Base-by-base conservation (phyloP, 805 yeast species). In the Cyberlindnera saturnus region DNA sequence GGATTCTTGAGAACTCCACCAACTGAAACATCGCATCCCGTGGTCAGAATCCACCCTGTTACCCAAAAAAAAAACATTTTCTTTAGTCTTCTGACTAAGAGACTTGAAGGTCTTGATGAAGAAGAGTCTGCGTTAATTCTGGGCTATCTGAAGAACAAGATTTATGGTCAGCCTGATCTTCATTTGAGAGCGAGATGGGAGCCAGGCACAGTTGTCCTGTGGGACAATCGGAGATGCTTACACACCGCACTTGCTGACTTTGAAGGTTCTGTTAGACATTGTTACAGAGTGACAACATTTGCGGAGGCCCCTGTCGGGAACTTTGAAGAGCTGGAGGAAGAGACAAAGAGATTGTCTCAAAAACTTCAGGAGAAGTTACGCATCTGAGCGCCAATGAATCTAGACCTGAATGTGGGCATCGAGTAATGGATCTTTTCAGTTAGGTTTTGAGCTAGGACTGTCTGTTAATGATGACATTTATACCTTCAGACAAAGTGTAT, bases 231-330 rank as follows among this genome's bases (percentile, higher is more conserved):
- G 59, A 70, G 82, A 57, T 74, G 80, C 11, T 63, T 75, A 20
- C 93, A 85, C 61, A 68, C 85, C n/a, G 87, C 89, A 15, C 70
- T 79, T 15, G 73, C 77, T 43, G 91, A 85, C 55, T 84, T 86
- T 81, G 82, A 75, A 51, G 81, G 83, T n/a, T 75, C 72, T 32
- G 69, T 77, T 19, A 75, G 93, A 62, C 91, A 84, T 52, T 86
- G 85, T 10, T 79, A 79, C 56, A 74, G 91, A 61, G 74, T 83
- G 45, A 82, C 89, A 16, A 80, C 85, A 5, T 75, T 76, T 52
- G 90, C 82, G 15, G 91, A 85, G 61, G 69, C 82, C 57, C 91
- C 93, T 2, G 73, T 67, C 15, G 71, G 74, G 33, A 67, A 62
- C 48, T 74, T 75, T 38, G 61, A 62, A 26, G 74, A 70, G 29